Evolutionary conservation across 768 basidiomycete species (phyloP), one percentile per base, ranked within the genome.

Genomic region (Collybia nuda): DNA sequence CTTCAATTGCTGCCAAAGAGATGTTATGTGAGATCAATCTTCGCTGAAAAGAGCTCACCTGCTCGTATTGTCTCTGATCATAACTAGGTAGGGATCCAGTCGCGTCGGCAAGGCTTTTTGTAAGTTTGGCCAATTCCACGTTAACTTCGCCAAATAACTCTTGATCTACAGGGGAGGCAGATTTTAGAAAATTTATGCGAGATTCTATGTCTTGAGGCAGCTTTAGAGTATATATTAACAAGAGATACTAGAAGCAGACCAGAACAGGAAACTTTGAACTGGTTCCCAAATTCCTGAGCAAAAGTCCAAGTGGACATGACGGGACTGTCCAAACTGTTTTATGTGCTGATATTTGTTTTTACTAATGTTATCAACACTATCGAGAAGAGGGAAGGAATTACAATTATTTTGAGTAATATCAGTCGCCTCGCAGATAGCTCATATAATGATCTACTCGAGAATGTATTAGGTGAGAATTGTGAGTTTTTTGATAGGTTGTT

Each of bases 51-150:
- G 47, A 21, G 71, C 82, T 47, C 56, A 90, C 89, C 58, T 72
- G 67, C 63, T 87, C 86, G 60, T 77, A 86, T 59, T 84, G 84
- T 47, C 84, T 77, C 60, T 87, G 89, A 64, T 90, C 88, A 60
- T 89, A 90, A 35, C 77, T 71, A 3, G 89, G 85, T 40, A 93
- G 68, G 50, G 77, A 81, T 6, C 77, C 76, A 7, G 79, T 81
- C 5, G 85, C 88, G 61, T 84, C 86, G 5, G 75, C 71, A 15
- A 92, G 73, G 19, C 71, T 72, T 58, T 85, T 91, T 39, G 80
- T 73, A 39, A 90, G 64, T 52, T 78, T 80, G 3, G 83, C 77
- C 17, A 86, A 64, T 37, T 80, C 79, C 7, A 70, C 53, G 2
- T 81, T 68, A 6, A 87, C 55, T 15, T 63, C 68, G 48, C 78